These are phyloP conservation scores for Striga asiatica DNA, from an alignment of 257 asterid species.

Conservation along the genomic window DNA sequence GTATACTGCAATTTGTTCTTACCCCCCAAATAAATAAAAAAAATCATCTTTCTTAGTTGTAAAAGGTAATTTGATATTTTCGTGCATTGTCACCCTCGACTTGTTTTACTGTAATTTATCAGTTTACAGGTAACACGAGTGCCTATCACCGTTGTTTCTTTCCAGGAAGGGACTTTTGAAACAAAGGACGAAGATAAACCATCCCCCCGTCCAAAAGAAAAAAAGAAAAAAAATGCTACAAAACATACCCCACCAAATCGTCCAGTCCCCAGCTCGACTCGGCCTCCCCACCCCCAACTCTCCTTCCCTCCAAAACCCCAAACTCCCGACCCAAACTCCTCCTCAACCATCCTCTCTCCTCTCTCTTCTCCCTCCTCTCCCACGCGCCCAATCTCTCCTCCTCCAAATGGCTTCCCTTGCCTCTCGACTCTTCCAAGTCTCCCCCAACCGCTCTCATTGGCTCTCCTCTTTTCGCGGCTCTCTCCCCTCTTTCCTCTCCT, in stretches of 20 bases:
- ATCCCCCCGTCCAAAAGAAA: too few species aligned
- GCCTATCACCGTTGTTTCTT: too few species aligned
- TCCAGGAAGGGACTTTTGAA: too few species aligned
- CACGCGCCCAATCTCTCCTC: constrained; percentile 78
- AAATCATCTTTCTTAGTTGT: too few species aligned
- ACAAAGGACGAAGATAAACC: too few species aligned
- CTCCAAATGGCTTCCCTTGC: constrained; percentile 79
- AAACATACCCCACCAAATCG: constrained; percentile 65
- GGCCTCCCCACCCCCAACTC: constrained; percentile 88
- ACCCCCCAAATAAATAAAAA: too few species aligned
- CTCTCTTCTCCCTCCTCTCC: constrained; percentile 86
- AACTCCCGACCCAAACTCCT: constrained; percentile 46
- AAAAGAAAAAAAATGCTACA: constrained; percentile 65
- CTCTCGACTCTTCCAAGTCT: constrained; percentile 73
- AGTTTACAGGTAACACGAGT: too few species aligned
- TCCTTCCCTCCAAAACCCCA: constrained; percentile 63
- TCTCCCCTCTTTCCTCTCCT: constrained; percentile 61
- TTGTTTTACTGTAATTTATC: too few species aligned
- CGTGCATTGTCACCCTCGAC: too few species aligned
- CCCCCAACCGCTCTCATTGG: constrained; percentile 77
- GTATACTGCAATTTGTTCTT: too few species aligned
- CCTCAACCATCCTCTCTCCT: constrained; percentile 75
- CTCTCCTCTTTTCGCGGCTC: constrained; percentile 62
- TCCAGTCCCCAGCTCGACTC: constrained; percentile 84
- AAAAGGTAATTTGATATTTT: too few species aligned